Percentiles rank a stretch among this genome's conserved stretches.
These are phyloP conservation scores for Botryotinia globosa DNA, from an alignment of 2,329 filamentous ascomycete species.

Conservation along the genomic window DNA sequence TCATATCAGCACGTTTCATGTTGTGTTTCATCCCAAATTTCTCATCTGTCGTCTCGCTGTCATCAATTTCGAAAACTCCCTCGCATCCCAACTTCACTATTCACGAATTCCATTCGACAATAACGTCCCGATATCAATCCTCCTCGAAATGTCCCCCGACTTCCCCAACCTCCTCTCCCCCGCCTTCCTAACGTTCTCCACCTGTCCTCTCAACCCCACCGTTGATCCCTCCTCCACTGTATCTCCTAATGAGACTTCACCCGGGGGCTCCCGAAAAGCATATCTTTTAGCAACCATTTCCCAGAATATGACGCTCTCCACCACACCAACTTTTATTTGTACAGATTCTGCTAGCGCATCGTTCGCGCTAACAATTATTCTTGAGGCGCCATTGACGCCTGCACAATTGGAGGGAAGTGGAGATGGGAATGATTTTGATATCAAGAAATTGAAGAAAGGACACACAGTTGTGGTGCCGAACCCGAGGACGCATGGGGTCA, in stretches of 20 bases:
- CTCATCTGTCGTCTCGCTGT: not conserved
- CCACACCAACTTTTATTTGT: constrained; percentile 35
- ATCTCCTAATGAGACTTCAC: not conserved
- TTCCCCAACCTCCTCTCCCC: constrained; percentile 28
- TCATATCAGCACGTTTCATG: not conserved
- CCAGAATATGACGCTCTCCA: constrained; percentile 36
- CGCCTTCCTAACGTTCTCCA: constrained; percentile 30
- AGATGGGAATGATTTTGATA: constrained; percentile 27
- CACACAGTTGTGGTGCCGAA: constrained; percentile 25
- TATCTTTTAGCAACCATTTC: constrained; percentile 33
- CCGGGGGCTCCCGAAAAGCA: constrained; percentile 10
- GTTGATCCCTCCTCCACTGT: constrained; percentile 3
- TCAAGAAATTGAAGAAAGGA: constrained; percentile 31
- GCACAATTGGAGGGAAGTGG: constrained; percentile 21
- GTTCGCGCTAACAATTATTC: constrained; percentile 32
- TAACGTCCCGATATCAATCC: not conserved
- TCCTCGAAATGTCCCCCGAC: not conserved
- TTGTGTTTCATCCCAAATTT: not conserved
- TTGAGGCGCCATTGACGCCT: constrained; percentile 19
- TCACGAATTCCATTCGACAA: not conserved
- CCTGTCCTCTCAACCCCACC: constrained; percentile 24
- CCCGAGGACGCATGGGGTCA: constrained; percentile 28
- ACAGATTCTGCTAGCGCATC: constrained; percentile 25
- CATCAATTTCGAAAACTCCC: not conserved
- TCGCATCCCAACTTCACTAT: not conserved